Base-by-base conservation (phyloP, 805 yeast species). In the Candida piceae region DNA sequence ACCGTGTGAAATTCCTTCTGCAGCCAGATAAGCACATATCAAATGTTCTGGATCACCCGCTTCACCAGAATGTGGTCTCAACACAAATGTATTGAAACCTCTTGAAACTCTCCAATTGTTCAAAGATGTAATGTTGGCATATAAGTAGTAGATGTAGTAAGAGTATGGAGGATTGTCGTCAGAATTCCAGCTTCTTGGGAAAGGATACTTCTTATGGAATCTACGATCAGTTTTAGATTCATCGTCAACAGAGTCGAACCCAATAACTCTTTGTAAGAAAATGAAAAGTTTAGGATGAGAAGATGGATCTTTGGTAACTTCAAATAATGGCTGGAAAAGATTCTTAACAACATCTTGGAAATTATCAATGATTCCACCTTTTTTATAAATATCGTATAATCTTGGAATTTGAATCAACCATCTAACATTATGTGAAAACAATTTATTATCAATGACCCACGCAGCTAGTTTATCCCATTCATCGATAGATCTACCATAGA, bases 1-100 rank as follows among this genome's bases (percentile, higher is more conserved):
- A 40, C 99, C 99, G 59, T 93, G 99, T 10, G 95, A 85, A 42
- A 93, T 93, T 35, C 95, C 86, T 54, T 90, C 94, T 1, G 97
- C 80, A 1, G 93, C 77, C 52, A 93, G 63, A 53, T 84, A 93
- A 1, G 98, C 89, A 34, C 89, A 74, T 31, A 89, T 85, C 55
- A 94, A 70, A 66, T 93, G 98, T 55, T 93, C 97, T 1, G 97
- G 97, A 56, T 93, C 98, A 42, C 99, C 99, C n/a, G 98, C 99
- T 63, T 93, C 99, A 45, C 99, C 99, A 50, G 96, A 86, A 61
- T 93, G 99, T 4, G 99, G 99, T 53, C 98, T 76, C 51, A 93
- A 67, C n/a, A 87, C 94, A 62, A 93, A 81, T 0, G 97, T 89
- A 58, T 84, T 89, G 62, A 77, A 84, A 0, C 84, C 83, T 40